Percentiles rank a stretch among this genome's conserved stretches.
Conservation (phyloP, 108 stramenopile species). For the Schizochytrium sp. region DNA sequence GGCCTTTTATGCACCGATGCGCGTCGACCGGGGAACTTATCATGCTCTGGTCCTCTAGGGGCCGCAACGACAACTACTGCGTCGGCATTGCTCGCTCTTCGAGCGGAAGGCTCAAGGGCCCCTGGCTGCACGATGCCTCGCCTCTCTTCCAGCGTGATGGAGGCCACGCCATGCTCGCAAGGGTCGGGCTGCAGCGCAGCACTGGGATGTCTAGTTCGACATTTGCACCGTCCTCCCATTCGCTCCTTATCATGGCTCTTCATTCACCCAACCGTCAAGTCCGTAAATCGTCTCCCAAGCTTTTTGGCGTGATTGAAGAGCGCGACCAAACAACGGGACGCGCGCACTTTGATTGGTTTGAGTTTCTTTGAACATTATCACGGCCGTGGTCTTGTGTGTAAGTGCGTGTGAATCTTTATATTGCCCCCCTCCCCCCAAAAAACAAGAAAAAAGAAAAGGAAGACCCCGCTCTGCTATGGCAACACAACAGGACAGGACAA, state of each 20-base stretch:
- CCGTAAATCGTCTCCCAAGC: not conserved
- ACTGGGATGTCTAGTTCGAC: not conserved
- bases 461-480: no score
- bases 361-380: not conserved
- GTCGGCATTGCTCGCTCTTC: not conserved
- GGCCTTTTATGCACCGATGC: not conserved
- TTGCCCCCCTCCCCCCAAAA: no score
- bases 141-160: not conserved
- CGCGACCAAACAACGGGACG: not conserved
- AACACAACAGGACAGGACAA: no score
- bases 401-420: no score
- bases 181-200: not conserved
- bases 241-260: not conserved
- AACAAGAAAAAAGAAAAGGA: no score
- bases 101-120: not conserved
- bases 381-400: no score
- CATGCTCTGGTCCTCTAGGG: slow-evolving; percentile 9
- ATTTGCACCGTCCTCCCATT: not conserved
- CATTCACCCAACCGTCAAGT: slow-evolving; percentile 8
- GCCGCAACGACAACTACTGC: not conserved
- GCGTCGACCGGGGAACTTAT: not conserved
- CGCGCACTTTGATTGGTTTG: not conserved
- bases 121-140: not conserved
- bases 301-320: not conserved
- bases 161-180: not conserved